Percentiles rank a stretch among this genome's conserved stretches.
phyloP scores from a whole-genome alignment of 805 yeast species.

The Monosporozyma aerobia region DNA sequence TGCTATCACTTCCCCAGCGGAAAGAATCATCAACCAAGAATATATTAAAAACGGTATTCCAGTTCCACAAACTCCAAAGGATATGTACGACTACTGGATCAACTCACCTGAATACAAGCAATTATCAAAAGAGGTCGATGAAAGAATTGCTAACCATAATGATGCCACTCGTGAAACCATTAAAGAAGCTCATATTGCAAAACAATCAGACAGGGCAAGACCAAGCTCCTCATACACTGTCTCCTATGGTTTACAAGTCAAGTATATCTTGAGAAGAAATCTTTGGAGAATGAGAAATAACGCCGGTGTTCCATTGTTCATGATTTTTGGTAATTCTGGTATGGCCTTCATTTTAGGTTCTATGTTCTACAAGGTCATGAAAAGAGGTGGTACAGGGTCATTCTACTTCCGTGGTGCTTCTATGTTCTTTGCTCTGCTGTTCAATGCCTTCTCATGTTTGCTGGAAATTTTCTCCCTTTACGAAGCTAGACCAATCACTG shows the following conservation, averaged over 20 bases:
- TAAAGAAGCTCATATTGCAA: slow-evolving; percentile 39
- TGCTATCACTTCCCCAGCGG: slow-evolving; percentile 59
- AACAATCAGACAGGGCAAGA: slow-evolving; percentile 41
- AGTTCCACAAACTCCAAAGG: slow-evolving; percentile 55
- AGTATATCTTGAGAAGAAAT: slow-evolving; percentile 38
- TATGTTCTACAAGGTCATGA: slow-evolving; percentile 43
- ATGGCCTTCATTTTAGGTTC: slow-evolving; percentile 52
- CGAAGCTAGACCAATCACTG: slow-evolving; percentile 49
- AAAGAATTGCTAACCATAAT: slow-evolving; percentile 27
- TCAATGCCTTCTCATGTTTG: slow-evolving; percentile 53
- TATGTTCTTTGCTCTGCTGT: slow-evolving; percentile 57
- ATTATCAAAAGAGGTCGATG: slow-evolving; percentile 39
- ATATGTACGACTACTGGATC: slow-evolving; percentile 53
- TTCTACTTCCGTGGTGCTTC: slow-evolving; percentile 53
- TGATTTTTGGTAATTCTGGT: slow-evolving; percentile 37
- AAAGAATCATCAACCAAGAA: slow-evolving; percentile 34
- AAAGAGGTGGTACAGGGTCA: slow-evolving; percentile 32
- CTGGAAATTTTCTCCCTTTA: slow-evolving; percentile 48
- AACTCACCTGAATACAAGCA: slow-evolving; percentile 37
- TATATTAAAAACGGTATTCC: slow-evolving; percentile 36
- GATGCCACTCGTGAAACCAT: slow-evolving; percentile 14
- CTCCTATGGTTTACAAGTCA: slow-evolving; percentile 44
- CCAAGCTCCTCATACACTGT: slow-evolving; percentile 43
- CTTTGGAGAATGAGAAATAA: slow-evolving; percentile 42
- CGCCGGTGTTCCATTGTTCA: slow-evolving; percentile 37